Base-by-base conservation (phyloP, 1,284 basidiomycete species). In the Rhodotorula glutinis region DNA sequence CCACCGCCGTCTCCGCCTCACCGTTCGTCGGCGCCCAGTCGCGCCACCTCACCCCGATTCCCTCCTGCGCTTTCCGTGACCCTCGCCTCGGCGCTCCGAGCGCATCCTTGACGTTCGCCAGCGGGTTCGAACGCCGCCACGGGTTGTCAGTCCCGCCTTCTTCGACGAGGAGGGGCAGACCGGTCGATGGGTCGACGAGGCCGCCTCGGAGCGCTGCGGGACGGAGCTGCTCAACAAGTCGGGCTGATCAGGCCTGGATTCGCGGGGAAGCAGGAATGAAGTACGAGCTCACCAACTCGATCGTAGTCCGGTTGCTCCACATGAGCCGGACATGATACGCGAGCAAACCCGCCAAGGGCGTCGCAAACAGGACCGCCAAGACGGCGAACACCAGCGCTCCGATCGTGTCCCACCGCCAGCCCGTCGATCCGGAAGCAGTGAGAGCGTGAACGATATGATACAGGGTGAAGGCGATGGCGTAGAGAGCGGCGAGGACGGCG, bases 291-390 rank as follows among this genome's bases (percentile, higher is more conserved):
- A 91, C 89, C 84, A 92, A 91, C 80, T 96, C 92, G 69, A 96
- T 92, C 17, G 92, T 96, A 3, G 92, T 95, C 53, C 90, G 83
- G 78, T 94, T 93, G 73, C 90, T 81, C 57, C 91, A 79, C 49
- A 93, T 80, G 62, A 95, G 82, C 77, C 91, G 82, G 77, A 90
- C 79, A 80, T 97, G 92, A 79, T 96, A 97, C 30, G 80, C 81
- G 60, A 92, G 78, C 66, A 97, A 79, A 40, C 90, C 89, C 21
- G 81, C 81, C 7, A 96, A 85, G 0, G 92, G 91, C 83, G 88
- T 88, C n/a, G 92, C 82, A 9, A 91, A 82, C 27, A 85, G 72
- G 5, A 89, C 80, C 2, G 87, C 84, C 57, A 94, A 75, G 30
- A 82, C 79, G 75, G 93, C 92, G 29, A 83, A 88, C 23, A 92